phyloP scores from a whole-genome alignment of 2,329 filamentous ascomycete genomes.

The Amylocarpus encephaloides region DNA sequence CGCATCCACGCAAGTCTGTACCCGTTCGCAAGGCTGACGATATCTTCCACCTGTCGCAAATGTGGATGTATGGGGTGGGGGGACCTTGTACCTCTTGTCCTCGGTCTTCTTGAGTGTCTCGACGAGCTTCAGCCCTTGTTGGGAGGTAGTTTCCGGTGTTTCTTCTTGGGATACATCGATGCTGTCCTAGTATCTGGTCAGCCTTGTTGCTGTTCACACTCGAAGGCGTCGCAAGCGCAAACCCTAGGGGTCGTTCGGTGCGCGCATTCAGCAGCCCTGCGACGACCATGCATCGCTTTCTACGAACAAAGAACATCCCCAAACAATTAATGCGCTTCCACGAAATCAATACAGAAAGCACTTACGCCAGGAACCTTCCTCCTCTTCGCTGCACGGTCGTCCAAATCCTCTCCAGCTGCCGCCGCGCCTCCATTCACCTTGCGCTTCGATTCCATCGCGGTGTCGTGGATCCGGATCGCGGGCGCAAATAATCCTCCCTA shows the following conservation, averaged over 20 bases:
- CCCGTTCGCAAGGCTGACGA: conserved; percentile 13
- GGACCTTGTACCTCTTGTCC: conserved; percentile 67
- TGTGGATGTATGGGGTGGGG: conserved; percentile 4
- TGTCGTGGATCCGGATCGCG: conserved; percentile 8
- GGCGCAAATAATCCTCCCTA: conserved; percentile 1
- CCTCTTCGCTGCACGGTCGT: conserved; percentile 50
- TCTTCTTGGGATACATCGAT: conserved; percentile 38
- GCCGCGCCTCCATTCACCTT: conserved; percentile 39
- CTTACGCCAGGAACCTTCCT: conserved; percentile 50
- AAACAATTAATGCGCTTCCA: background rate
- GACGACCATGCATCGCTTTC: conserved; percentile 17
- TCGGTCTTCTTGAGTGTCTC: conserved; percentile 68
- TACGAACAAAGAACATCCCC: conserved; percentile 12
- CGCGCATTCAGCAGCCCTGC: conserved; percentile 21
- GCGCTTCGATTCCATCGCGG: conserved; percentile 43
- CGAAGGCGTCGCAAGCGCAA: conserved; percentile 8
- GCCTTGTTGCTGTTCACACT: conserved; percentile 20
- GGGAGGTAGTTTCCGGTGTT: conserved; percentile 60
- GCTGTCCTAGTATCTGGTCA: conserved; percentile 27
- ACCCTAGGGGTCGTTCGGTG: conserved; percentile 13
- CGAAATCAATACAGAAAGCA: conserved; percentile 24
- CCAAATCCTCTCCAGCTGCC: conserved; percentile 42
- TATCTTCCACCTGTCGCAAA: conserved; percentile 8
- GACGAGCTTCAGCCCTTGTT: conserved; percentile 66
- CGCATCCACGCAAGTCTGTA: conserved; percentile 4